Conservation (phyloP, 768 basidiomycete species). For the Exidia glandulosa region DNA sequence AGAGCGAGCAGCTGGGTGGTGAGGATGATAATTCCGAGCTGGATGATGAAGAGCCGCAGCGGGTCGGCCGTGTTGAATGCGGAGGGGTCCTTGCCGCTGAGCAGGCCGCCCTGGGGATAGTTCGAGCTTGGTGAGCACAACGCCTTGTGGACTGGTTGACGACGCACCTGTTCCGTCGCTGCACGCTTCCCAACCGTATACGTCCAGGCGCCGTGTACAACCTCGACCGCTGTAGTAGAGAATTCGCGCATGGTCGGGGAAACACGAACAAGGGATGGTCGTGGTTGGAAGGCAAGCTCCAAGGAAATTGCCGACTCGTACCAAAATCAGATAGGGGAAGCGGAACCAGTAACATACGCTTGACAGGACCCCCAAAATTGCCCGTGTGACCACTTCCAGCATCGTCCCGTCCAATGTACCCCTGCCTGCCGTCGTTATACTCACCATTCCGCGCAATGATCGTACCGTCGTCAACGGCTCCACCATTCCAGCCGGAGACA, state of each 20-base stretch:
- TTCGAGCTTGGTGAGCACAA: not conserved
- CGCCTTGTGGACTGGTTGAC: not conserved
- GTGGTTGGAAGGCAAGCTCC: too few species aligned
- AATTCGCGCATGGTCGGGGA: not conserved
- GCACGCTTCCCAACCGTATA: not conserved
- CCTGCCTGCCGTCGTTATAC: too few species aligned
- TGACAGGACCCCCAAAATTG: too few species aligned
- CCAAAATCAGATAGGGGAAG: too few species aligned
- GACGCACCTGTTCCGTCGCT: not conserved
- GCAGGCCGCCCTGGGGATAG: conserved; percentile 54
- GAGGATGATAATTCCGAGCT: conserved; percentile 74
- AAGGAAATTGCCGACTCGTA: too few species aligned
- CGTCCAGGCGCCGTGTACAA: not conserved
- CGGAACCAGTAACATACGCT: too few species aligned
- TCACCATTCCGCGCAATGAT: too few species aligned
- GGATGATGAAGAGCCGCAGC: conserved; percentile 64
- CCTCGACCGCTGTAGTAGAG: not conserved
- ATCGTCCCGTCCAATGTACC: too few species aligned
- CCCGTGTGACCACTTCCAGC: too few species aligned
- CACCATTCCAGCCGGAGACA: too few species aligned
- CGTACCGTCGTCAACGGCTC: too few species aligned
- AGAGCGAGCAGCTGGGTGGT: conserved; percentile 71
- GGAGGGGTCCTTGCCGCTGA: conserved; percentile 66
- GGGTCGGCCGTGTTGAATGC: conserved; percentile 57
- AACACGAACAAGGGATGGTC: not conserved